A percentile compares a stretch with the other conserved stretches of the same genome.
These are phyloP conservation scores for Irpex lacteus DNA, from an alignment of 1,284 basidiomycete species.

Conservation along the genomic window DNA sequence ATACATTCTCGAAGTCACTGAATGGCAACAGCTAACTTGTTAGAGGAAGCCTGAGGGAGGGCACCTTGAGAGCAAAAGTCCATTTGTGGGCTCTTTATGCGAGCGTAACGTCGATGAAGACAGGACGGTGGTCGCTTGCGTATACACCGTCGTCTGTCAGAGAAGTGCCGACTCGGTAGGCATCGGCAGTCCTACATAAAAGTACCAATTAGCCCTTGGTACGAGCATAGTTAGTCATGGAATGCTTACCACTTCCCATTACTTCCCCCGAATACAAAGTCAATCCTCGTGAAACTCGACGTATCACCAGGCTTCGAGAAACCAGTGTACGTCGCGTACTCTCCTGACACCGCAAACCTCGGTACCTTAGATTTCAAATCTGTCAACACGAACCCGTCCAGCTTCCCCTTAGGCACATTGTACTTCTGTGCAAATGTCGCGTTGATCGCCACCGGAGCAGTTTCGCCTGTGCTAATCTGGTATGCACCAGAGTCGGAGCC, in stretches of 20 bases:
- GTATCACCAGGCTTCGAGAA: constrained; percentile 41
- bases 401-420: constrained; percentile 29
- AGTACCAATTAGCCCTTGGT: too few relatives aligned
- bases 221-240: background rate
- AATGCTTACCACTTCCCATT: constrained; percentile 45
- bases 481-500: constrained; percentile 50
- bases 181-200: constrained; percentile 32
- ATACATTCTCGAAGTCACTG: too few relatives aligned
- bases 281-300: constrained; percentile 42
- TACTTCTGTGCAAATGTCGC: constrained; percentile 42
- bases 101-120: constrained; percentile 40
- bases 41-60: background rate
- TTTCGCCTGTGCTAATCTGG: constrained; percentile 43
- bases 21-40: too few relatives aligned
- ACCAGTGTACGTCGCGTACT: constrained; percentile 56
- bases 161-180: constrained; percentile 41
- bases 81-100: too few relatives aligned
- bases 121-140: constrained; percentile 55
- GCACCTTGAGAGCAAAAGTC: background rate
- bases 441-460: constrained; percentile 39
- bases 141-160: constrained; percentile 53
- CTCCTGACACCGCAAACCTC: constrained; percentile 40
- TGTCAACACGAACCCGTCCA: constrained; percentile 40
- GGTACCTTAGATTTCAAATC: constrained; percentile 45
- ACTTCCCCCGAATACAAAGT: constrained; percentile 52